Percentiles rank a stretch among this genome's conserved stretches.
These are phyloP conservation scores for Cladophialophora chaetospira DNA, from an alignment of 2,329 filamentous ascomycete species.

Conservation along the genomic window DNA sequence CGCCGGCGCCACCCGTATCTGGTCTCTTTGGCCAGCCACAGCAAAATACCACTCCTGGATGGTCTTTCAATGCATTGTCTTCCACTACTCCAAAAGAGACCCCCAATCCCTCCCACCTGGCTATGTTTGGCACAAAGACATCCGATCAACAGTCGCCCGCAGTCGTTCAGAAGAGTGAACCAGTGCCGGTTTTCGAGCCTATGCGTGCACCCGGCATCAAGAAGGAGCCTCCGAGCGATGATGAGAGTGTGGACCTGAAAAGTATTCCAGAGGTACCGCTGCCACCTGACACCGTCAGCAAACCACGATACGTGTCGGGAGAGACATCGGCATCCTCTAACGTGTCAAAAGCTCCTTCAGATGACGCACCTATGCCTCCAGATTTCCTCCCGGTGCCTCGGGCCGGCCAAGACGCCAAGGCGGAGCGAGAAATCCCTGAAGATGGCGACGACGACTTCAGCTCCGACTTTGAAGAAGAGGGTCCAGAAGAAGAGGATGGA, in stretches of 20 bases:
- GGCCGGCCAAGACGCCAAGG: conserved; percentile 12
- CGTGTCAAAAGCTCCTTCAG: conserved; percentile 20
- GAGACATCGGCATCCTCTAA: conserved; percentile 49
- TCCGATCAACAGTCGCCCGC: conserved; percentile 34
- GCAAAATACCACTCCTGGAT: conserved; percentile 32
- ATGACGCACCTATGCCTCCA: conserved; percentile 36
- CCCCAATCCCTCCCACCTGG: conserved; percentile 35
- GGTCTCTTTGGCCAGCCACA: conserved; percentile 40
- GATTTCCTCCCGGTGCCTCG: conserved; percentile 34
- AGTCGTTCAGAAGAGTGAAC: conserved; percentile 37
- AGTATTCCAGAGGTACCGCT: conserved; percentile 43
- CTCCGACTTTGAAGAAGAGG: conserved; percentile 50
- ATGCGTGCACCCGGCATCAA: conserved; percentile 38
- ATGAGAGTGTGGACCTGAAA: conserved; percentile 37
- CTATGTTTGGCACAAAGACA: conserved; percentile 39
- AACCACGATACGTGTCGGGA: conserved; percentile 47
- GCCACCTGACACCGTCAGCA: conserved; percentile 52
- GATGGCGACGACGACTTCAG: conserved; percentile 36
- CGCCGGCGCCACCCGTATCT: conserved; percentile 37
- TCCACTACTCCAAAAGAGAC: conserved; percentile 34
- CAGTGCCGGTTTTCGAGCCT: conserved; percentile 28
- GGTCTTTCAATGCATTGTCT: conserved; percentile 25
- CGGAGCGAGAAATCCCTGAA: conserved; percentile 14
- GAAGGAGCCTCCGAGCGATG: conserved; percentile 38
- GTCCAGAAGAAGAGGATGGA: conserved; percentile 49